A percentile compares a stretch with the other conserved stretches of the same genome.
phyloP scores from a whole-genome alignment of 2,329 filamentous ascomycete species.

The Coniochaeta hoffmannii region DNA sequence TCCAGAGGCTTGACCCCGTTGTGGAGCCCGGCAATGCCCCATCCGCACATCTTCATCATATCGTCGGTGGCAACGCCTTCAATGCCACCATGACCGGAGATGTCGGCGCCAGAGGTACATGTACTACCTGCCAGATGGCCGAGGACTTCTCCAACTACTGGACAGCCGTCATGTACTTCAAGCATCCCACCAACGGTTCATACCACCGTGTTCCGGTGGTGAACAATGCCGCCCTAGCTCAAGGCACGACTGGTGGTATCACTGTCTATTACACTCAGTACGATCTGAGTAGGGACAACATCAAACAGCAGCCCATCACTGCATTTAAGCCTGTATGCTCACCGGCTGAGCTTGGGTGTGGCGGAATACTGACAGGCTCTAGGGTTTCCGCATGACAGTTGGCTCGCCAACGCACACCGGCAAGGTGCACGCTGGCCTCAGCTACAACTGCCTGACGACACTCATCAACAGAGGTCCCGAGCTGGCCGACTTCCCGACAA shows the following conservation, averaged over 20 bases:
- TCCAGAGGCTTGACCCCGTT: constrained; percentile 5
- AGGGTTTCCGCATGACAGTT: constrained; percentile 16
- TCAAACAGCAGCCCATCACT: constrained; percentile 10
- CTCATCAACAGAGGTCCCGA: constrained; percentile 9
- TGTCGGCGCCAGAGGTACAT: constrained; percentile 1
- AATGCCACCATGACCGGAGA: constrained; percentile 4
- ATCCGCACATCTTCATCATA: constrained; percentile 4
- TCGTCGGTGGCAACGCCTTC: constrained; percentile 7
- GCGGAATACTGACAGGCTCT: constrained; percentile 8
- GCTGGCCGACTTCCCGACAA: constrained; percentile 10
- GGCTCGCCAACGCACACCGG: constrained; percentile 8
- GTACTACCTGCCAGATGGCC: constrained; percentile 6
- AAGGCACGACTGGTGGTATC: constrained; percentile 9
- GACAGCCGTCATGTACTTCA: constrained; percentile 8
- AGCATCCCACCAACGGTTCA: constrained; percentile 11
- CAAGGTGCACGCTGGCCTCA: constrained; percentile 8
- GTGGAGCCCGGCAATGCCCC: constrained; percentile 3
- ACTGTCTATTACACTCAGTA: constrained; percentile 13
- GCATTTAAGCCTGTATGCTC: constrained; percentile 10
- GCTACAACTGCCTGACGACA: constrained; percentile 11
- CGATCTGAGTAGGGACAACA: constrained; percentile 9
- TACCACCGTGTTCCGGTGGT: constrained; percentile 12
- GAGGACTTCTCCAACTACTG: constrained; percentile 12
- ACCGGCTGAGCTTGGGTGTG: background rate
- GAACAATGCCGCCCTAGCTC: constrained; percentile 8